A percentile compares a stretch with the other conserved stretches of the same genome.
Conservation (phyloP, 768 basidiomycete species). For the Ramaria rubella region DNA sequence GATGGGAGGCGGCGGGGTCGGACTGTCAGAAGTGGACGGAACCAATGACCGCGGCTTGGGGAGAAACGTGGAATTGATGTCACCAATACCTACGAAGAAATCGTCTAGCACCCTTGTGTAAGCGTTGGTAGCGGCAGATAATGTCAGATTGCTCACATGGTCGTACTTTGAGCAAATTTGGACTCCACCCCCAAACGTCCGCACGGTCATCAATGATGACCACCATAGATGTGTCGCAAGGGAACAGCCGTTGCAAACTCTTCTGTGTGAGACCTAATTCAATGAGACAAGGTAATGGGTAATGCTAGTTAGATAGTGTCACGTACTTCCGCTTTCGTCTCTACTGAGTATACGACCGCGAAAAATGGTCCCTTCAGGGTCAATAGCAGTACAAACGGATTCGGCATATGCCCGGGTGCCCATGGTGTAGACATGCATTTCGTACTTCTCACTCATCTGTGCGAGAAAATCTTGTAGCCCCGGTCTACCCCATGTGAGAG, state of each 20-base stretch:
- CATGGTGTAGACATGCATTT: slow-evolving; percentile 99
- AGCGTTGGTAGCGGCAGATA: neutral
- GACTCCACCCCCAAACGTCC: slow-evolving; percentile 98
- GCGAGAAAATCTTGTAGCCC: slow-evolving; percentile 77
- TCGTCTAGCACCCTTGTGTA: slow-evolving; percentile 53
- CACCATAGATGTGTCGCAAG: slow-evolving; percentile 97
- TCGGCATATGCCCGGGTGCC: slow-evolving; percentile 96
- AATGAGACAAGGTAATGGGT: slow-evolving; percentile 4
- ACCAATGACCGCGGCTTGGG: slow-evolving; percentile 62
- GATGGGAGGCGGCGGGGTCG: neutral
- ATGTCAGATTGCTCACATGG: slow-evolving; percentile 64
- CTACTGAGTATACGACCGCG: slow-evolving; percentile 83
- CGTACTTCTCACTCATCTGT: slow-evolving; percentile 70
- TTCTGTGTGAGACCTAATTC: slow-evolving; percentile 80
- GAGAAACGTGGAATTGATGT: slow-evolving; percentile 93
- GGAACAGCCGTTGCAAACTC: slow-evolving; percentile 85
- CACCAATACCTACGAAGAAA: slow-evolving; percentile 96
- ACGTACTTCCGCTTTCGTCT: slow-evolving; percentile 94
- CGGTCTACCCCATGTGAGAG: slow-evolving; percentile 42
- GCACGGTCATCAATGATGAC: slow-evolving; percentile 98
- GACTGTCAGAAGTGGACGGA: slow-evolving; percentile 18
- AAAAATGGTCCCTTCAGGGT: slow-evolving; percentile 81
- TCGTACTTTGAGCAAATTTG: slow-evolving; percentile 93
- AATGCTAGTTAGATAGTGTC: neutral
- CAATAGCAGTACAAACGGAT: slow-evolving; percentile 89